A percentile compares a stretch with the other conserved stretches of the same genome.
Evolutionary conservation across 2,329 filamentous ascomycete genomes (phyloP).

Genomic region (Ophiobolus disseminans): DNA sequence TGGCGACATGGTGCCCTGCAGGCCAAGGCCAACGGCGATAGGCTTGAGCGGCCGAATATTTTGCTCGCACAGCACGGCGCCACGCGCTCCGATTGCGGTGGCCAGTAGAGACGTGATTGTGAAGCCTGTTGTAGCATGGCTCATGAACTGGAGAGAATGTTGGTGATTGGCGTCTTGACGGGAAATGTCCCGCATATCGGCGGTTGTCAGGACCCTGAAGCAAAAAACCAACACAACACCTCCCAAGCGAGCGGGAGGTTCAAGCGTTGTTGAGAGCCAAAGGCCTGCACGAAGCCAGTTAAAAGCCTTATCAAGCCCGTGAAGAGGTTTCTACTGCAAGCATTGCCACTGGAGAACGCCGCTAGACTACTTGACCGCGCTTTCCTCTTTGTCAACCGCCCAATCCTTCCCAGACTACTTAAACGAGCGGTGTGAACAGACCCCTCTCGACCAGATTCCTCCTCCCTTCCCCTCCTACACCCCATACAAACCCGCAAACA

Average conservation of each 20-base stretch:
- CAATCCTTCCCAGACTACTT: constrained; percentile 33
- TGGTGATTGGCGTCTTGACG: no score
- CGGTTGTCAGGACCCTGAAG: constrained; percentile 7
- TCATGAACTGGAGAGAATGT: neutral
- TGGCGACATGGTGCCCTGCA: constrained; percentile 14
- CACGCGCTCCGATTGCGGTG: constrained; percentile 23
- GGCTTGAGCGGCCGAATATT: constrained; percentile 18
- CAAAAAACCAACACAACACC: constrained; percentile 12
- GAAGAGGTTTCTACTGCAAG: constrained; percentile 19
- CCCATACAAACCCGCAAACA: constrained; percentile 35
- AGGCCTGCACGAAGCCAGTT: constrained; percentile 33
- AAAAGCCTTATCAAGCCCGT: constrained; percentile 24
- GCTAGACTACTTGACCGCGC: constrained; percentile 45
- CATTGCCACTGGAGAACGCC: constrained; percentile 43
- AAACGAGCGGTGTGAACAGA: constrained; percentile 47
- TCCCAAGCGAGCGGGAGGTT: constrained; percentile 26
- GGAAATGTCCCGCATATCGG: constrained; percentile 3
- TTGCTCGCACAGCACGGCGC: constrained; percentile 17
- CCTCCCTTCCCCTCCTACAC: constrained; percentile 21
- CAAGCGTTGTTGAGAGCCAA: constrained; percentile 35
- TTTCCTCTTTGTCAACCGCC: constrained; percentile 40
- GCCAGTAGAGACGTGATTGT: neutral
- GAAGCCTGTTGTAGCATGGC: neutral
- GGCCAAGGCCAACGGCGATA: constrained; percentile 18
- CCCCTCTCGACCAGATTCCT: constrained; percentile 27